Conservation (phyloP, 2,329 filamentous ascomycete genomes). For the Cryphonectria parasitica region DNA sequence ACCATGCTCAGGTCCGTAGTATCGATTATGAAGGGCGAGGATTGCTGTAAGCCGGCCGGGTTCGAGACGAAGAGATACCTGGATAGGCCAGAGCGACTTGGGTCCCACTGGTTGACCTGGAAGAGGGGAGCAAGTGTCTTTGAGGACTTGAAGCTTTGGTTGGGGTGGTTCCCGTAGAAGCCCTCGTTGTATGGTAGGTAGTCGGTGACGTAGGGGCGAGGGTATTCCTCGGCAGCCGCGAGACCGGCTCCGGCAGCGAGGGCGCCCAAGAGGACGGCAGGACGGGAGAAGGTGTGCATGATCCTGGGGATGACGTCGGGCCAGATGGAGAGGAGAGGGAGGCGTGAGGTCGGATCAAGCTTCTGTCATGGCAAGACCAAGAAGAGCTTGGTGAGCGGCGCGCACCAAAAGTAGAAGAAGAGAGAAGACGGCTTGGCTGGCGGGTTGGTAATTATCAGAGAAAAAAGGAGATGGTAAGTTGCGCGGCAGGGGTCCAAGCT, state of each 20-base stretch:
- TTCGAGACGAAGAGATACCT: conserved; percentile 26
- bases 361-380: conserved; percentile 19
- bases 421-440: neutral
- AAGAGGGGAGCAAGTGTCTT: conserved; percentile 16
- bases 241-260: conserved; percentile 26
- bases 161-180: conserved; percentile 23
- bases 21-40: conserved; percentile 29
- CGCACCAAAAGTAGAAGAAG: conserved; percentile 4
- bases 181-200: conserved; percentile 24
- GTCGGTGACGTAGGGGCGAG: conserved; percentile 25
- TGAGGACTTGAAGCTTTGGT: conserved; percentile 26
- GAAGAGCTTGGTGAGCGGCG: neutral
- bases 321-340: neutral
- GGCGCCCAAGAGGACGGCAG: conserved; percentile 24
- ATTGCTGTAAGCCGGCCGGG: conserved; percentile 14
- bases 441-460: conserved; percentile 1
- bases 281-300: conserved; percentile 20
- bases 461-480: conserved; percentile 14
- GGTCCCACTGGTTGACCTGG: conserved; percentile 29
- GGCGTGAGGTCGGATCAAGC: conserved; percentile 14
- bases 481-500: conserved; percentile 16
- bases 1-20: conserved; percentile 27
- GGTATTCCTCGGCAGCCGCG: conserved; percentile 25
- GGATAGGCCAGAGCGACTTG: conserved; percentile 23
- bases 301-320: neutral